A percentile compares a stretch with the other conserved stretches of the same genome.
phyloP scores from a whole-genome alignment of 441 rosid species.

The Biscutella laevigata region DNA sequence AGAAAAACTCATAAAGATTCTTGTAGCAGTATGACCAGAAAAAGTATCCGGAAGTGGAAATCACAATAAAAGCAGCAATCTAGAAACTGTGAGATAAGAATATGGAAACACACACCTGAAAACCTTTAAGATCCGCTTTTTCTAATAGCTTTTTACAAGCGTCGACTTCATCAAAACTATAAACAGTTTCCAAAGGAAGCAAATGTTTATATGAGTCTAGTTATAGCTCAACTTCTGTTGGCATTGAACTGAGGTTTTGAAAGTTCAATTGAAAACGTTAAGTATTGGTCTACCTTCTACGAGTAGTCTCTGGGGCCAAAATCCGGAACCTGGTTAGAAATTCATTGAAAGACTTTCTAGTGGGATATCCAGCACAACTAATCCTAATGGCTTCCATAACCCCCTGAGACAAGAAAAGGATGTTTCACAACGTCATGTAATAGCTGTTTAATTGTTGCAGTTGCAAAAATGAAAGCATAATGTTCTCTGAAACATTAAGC shows the following conservation, averaged over 20 bases:
- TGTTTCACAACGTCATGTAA: conserved; percentile 2
- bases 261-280: not conserved
- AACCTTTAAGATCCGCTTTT: conserved; percentile 66
- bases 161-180: conserved; percentile 50
- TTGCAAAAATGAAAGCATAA: conserved; percentile 12
- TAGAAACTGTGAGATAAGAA: not conserved
- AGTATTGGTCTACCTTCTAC: conserved; percentile 43
- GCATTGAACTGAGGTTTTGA: conserved; percentile 1
- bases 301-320: conserved; percentile 46
- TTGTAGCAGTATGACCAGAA: conserved; percentile 7
- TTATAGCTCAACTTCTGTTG: not conserved
- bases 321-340: conserved; percentile 62
- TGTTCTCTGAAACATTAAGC: conserved; percentile 32
- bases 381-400: conserved; percentile 99
- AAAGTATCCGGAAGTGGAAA: conserved; percentile 1
- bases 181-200: conserved; percentile 10
- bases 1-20: conserved; percentile 9
- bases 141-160: conserved; percentile 76
- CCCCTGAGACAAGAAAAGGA: conserved; percentile 45
- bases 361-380: conserved; percentile 97
- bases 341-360: conserved; percentile 72
- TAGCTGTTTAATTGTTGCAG: not conserved
- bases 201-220: conserved; percentile 5
- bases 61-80: not conserved
- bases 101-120: conserved; percentile 52